Base-by-base conservation (phyloP, 768 basidiomycete species). In the Calvatia gigantea region DNA sequence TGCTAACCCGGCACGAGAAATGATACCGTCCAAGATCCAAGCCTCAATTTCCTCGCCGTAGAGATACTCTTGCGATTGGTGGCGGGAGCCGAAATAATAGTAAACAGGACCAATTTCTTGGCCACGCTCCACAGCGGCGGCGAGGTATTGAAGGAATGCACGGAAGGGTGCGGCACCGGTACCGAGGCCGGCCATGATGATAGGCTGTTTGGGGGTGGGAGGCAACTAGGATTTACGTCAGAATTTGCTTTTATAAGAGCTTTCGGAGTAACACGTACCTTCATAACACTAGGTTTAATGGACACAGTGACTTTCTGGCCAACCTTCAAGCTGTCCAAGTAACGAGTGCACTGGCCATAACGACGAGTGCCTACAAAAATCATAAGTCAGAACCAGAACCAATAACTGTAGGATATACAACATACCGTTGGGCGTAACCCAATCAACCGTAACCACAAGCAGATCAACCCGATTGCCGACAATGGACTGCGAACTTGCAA, bases 91-190 rank as follows among this genome's bases (percentile, higher is more conserved):
- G 68, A 99, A 99, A 79, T 99, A 99, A 77, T 99, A 98, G 69
- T 98, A 87, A 8, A 93, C 82, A 2, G 96, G 96, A 0, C 97
- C 97, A 56, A 97, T 84, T 48, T 88, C 78, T 60, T 87, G 74
- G 25, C 89, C 87, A 66, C 91, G 86, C 28, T 84, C 71, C 28
- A 81, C 77, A 54, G 94, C 86, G 81, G 79, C 84, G 6, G 93
- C 94, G 55, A 96, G 87, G 71, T 99, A 86, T 69, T 99, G 97
- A 58, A 98, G 84, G 82, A 98, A 99, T 6, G 97, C 97, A 56
- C 97, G 92, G 89, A 99, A 99, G 21, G 97, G 97, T 9, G 97
- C 97, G 7, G 94, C 97, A 54, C 96, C 97, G 3, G 97, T 99
- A 46, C 97, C 97, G 28, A 99, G 86, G 61, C 97, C 97, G 31